Conservation (phyloP, 257 asterid species). For the Capsicum chinense region DNA sequence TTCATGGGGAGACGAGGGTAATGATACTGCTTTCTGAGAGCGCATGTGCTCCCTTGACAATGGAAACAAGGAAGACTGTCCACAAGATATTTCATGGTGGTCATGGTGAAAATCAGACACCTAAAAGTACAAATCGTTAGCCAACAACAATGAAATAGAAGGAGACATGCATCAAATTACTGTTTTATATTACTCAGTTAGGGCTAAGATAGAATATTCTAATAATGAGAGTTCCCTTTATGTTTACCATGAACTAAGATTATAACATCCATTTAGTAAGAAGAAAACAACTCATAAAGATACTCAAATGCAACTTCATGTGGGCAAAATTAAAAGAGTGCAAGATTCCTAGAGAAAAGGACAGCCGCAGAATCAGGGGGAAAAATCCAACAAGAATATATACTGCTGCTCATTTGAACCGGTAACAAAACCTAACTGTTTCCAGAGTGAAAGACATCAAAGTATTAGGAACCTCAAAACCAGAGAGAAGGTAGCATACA, state of each 20-base stretch:
- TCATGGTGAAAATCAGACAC: slow-evolving; percentile 42
- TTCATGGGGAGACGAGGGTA: slow-evolving; percentile 97
- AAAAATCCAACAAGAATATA: background rate
- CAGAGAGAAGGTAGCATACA: slow-evolving; percentile 54
- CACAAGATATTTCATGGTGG: slow-evolving; percentile 44
- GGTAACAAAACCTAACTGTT: background rate
- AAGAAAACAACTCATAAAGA: slow-evolving; percentile 9
- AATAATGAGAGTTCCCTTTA: slow-evolving; percentile 4
- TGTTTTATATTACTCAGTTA: background rate
- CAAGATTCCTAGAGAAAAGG: slow-evolving; percentile 10
- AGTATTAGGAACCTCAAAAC: background rate
- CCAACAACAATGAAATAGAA: background rate
- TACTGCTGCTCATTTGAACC: background rate
- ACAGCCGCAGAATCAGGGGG: background rate
- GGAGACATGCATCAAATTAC: slow-evolving; percentile 10
- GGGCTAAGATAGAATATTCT: background rate
- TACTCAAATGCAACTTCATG: background rate
- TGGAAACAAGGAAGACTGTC: slow-evolving; percentile 41
- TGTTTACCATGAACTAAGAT: background rate
- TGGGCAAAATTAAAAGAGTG: background rate
- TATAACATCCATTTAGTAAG: background rate
- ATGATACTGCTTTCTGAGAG: slow-evolving; percentile 71
- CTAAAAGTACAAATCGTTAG: slow-evolving; percentile 20
- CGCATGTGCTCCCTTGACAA: slow-evolving; percentile 42
- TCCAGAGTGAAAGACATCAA: slow-evolving; percentile 18